These are phyloP conservation scores for Cryptosporidium meleagridis DNA, from an alignment of 169 alveolate genomes.

Conservation along the genomic window DNA sequence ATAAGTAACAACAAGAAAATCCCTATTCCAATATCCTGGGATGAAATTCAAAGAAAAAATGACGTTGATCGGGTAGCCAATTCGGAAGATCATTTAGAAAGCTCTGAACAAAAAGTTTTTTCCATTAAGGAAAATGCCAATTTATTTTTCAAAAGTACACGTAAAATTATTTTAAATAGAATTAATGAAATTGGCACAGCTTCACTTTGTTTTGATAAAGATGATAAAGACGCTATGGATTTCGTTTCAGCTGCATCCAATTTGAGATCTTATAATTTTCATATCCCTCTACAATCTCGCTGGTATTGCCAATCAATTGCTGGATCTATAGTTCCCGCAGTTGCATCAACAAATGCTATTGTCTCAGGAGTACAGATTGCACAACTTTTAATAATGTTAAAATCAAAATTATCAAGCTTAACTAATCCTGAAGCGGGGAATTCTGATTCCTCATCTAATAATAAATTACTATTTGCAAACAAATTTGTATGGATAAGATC, in stretches of 20 bases:
- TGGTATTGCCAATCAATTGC: constrained; percentile 93
- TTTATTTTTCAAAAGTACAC: constrained; percentile 63
- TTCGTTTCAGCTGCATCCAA: constrained; percentile 92
- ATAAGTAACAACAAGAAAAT: constrained; percentile 6
- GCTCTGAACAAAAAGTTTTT: constrained; percentile 40
- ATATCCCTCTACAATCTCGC: constrained; percentile 82
- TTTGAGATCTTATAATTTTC: constrained; percentile 91
- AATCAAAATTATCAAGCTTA: constrained; percentile 61
- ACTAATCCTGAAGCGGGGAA: constrained; percentile 64
- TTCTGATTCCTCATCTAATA: constrained; percentile 49
- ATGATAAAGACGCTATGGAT: constrained; percentile 89
- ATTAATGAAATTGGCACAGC: constrained; percentile 38
- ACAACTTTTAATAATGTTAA: constrained; percentile 83
- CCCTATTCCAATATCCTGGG: constrained; percentile 56
- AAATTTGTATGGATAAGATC: constrained; percentile 76
- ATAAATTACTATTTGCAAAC: constrained; percentile 62
- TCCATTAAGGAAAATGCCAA: constrained; percentile 41
- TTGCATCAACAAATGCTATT: constrained; percentile 95
- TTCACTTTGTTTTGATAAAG: constrained; percentile 88
- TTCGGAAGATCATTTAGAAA: not conserved
- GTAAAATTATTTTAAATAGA: constrained; percentile 16
- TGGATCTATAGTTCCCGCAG: constrained; percentile 97
- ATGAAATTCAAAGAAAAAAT: not conserved
- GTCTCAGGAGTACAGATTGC: constrained; percentile 92
- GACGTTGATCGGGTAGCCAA: not conserved